A percentile compares a stretch with the other conserved stretches of the same genome.
Conservation (phyloP, 257 asterid genomes). For the Forsythia viridissima region DNA sequence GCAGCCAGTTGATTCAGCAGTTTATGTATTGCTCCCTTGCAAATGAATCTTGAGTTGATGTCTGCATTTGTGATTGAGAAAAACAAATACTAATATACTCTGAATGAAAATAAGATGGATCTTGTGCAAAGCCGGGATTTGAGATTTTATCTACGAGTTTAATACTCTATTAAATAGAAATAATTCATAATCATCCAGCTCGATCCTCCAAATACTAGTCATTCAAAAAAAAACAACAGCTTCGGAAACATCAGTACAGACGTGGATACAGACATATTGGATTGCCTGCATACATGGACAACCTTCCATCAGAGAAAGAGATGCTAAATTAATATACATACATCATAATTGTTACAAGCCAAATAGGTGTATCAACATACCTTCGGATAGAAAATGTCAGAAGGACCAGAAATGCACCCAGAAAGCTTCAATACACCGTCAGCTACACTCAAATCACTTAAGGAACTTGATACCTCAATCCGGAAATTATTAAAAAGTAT, state of each 20-base stretch:
- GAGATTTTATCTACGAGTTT: too few relatives aligned
- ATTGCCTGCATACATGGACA: constrained; percentile 66
- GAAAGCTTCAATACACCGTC: constrained; percentile 63
- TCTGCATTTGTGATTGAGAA: constrained; percentile 63
- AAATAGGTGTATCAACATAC: constrained; percentile 37
- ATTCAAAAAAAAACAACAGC: too few relatives aligned
- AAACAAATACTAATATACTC: constrained; percentile 31
- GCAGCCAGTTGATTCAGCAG: constrained; percentile 77
- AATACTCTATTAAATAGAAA: too few relatives aligned
- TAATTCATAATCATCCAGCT: too few relatives aligned
- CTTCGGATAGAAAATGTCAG: constrained; percentile 54
- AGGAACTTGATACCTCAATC: constrained; percentile 43
- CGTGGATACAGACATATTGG: constrained; percentile 90
- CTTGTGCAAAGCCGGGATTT: too few relatives aligned
- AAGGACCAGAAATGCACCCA: constrained; percentile 80
- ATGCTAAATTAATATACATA: constrained; percentile 11
- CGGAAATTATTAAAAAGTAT: constrained; percentile 69
- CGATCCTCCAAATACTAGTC: too few relatives aligned
- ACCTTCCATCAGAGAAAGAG: constrained; percentile 32
- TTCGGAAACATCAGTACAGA: not conserved
- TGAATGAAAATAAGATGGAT: not conserved
- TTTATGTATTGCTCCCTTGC: constrained; percentile 88
- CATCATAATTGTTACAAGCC: constrained; percentile 20
- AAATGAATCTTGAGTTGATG: constrained; percentile 87
- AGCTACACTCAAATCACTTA: constrained; percentile 48